A percentile compares a stretch with the other conserved stretches of the same genome.
phyloP scores from a whole-genome alignment of 305 asterid genomes.

The Andrographis paniculata region DNA sequence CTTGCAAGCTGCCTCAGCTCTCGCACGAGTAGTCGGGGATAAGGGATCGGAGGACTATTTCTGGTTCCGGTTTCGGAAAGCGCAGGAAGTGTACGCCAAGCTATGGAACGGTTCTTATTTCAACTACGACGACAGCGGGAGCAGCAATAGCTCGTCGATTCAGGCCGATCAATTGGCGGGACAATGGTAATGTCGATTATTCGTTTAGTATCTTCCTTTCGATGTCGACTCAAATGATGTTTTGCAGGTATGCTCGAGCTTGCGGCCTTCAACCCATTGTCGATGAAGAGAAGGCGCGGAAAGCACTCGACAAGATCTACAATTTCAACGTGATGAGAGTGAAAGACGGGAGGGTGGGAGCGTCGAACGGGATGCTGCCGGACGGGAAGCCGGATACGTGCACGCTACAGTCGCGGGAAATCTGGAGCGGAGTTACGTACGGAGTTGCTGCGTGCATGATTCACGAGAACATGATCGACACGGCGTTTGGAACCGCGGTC shows the following conservation, averaged over 20 bases:
- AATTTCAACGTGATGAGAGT: constrained; percentile 74
- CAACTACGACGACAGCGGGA: constrained; percentile 69
- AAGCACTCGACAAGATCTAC: constrained; percentile 58
- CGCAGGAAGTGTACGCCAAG: constrained; percentile 68
- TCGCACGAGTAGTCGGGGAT: constrained; percentile 80
- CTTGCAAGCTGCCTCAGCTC: constrained; percentile 81
- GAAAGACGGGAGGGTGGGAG: constrained; percentile 74
- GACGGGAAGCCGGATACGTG: constrained; percentile 68
- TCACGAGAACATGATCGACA: constrained; percentile 67
- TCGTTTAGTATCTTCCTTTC: too few species aligned
- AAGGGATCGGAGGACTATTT: constrained; percentile 71
- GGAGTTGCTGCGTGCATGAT: constrained; percentile 92
- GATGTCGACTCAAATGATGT: not conserved
- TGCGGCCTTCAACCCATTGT: constrained; percentile 81
- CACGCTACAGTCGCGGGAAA: constrained; percentile 81
- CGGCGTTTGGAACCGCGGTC: constrained; percentile 74
- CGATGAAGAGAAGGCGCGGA: constrained; percentile 69
- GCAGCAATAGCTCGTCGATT: constrained; percentile 64
- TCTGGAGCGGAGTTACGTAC: constrained; percentile 90
- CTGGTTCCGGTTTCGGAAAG: constrained; percentile 72
- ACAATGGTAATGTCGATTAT: constrained; percentile 47
- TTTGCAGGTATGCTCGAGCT: constrained; percentile 86
- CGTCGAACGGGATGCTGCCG: constrained; percentile 88
- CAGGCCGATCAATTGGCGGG: constrained; percentile 99
- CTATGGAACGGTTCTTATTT: constrained; percentile 93